Percentiles rank a stretch among this genome's conserved stretches.
Evolutionary conservation across 805 yeast genomes (phyloP).

Genomic region (Starmerella khaoyaiensis): DNA sequence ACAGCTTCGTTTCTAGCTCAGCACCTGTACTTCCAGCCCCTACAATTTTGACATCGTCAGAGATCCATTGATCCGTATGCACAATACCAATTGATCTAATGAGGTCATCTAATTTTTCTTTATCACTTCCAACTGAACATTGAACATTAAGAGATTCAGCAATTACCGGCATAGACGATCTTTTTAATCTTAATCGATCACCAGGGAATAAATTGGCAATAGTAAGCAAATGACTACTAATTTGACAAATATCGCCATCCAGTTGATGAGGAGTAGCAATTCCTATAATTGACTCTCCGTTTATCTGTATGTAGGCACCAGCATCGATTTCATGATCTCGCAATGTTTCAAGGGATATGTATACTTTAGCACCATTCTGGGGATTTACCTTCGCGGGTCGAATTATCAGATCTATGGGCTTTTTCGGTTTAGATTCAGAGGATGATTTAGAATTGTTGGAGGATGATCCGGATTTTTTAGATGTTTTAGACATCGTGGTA

Average conservation of each 20-base stretch:
- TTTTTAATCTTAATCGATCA: slow-evolving; percentile 39
- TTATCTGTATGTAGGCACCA: slow-evolving; percentile 21
- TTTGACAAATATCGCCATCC: slow-evolving; percentile 22
- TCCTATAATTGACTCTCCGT: slow-evolving; percentile 19
- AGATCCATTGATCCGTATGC: slow-evolving; percentile 30
- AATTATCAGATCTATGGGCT: slow-evolving; percentile 18
- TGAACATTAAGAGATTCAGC: slow-evolving; percentile 30
- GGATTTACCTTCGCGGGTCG: slow-evolving; percentile 20
- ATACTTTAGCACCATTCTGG: slow-evolving; percentile 19
- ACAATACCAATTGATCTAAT: slow-evolving; percentile 19
- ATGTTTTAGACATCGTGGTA: slow-evolving; percentile 14
- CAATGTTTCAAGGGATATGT: slow-evolving; percentile 21
- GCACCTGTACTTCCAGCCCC: slow-evolving; percentile 43
- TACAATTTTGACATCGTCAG: slow-evolving; percentile 39
- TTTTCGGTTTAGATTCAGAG: neutral
- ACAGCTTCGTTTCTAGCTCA: slow-evolving; percentile 32
- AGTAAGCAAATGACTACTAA: slow-evolving; percentile 28
- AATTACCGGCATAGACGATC: slow-evolving; percentile 39
- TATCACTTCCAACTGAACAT: slow-evolving; percentile 18
- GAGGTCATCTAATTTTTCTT: slow-evolving; percentile 19
- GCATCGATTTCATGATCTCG: slow-evolving; percentile 22
- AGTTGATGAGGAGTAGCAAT: slow-evolving; percentile 23
- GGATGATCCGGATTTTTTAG: slow-evolving; percentile 9
- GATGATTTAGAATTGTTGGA: neutral
- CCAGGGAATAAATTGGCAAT: slow-evolving; percentile 37